Conservation (phyloP, 305 asterid genomes). For the Solanum hybrid region DNA sequence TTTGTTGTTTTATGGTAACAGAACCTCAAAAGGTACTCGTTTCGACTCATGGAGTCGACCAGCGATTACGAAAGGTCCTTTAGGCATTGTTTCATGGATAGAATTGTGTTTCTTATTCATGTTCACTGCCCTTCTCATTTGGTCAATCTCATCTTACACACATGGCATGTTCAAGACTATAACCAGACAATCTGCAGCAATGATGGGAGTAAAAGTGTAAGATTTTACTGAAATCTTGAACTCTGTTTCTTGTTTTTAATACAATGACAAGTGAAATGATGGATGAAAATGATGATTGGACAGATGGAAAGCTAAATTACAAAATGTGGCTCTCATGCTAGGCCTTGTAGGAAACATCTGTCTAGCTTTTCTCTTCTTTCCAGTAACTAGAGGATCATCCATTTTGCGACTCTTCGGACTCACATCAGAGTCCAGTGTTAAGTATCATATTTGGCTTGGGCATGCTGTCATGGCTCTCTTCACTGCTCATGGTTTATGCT, state of each 20-base stretch:
- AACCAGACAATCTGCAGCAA: constrained; percentile 30
- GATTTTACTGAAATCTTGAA: not conserved
- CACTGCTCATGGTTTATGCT: constrained; percentile 38
- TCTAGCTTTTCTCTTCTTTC: constrained; percentile 41
- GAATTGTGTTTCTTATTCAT: constrained; percentile 21
- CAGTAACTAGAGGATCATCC: constrained; percentile 45
- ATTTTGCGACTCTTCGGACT: constrained; percentile 34
- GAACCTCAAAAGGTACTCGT: constrained; percentile 7
- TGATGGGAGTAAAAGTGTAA: constrained; percentile 15
- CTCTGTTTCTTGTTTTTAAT: not conserved
- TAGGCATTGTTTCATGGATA: constrained; percentile 34
- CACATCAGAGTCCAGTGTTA: constrained; percentile 40
- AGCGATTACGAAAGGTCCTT: constrained; percentile 24
- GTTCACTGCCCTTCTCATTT: constrained; percentile 32
- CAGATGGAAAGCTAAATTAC: constrained; percentile 48
- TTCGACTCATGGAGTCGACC: constrained; percentile 27
- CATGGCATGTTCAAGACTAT: constrained; percentile 32
- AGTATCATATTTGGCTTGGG: constrained; percentile 51
- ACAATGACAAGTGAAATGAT: not conserved
- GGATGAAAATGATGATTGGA: not conserved
- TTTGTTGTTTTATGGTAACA: not conserved
- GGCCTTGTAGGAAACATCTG: constrained; percentile 43
- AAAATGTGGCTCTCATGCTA: constrained; percentile 31
- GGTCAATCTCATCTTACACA: constrained; percentile 38
- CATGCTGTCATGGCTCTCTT: constrained; percentile 29